phyloP scores from a whole-genome alignment of 352 stramenopile genomes.

The Phytophthora fragariaefolia region DNA sequence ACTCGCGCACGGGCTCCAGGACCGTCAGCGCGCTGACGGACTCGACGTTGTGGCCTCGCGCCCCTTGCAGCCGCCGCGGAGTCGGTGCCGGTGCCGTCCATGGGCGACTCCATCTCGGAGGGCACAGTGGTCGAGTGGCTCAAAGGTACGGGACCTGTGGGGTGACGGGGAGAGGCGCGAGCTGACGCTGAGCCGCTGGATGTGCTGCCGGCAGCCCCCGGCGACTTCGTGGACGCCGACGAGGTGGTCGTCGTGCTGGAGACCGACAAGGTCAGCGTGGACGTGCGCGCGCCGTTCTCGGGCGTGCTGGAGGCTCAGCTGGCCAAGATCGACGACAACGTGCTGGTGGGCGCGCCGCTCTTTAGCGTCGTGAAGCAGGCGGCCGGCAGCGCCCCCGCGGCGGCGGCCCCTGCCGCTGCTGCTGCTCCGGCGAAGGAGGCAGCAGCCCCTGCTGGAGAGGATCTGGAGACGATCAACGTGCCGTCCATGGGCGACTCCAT shows the following conservation, averaged over 20 bases:
- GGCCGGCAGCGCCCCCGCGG: conserved; percentile 30
- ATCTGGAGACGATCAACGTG: conserved; percentile 84
- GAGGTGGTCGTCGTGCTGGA: conserved; percentile 98
- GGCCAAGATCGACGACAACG: conserved; percentile 94
- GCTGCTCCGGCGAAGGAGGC: conserved; percentile 27
- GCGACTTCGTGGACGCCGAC: conserved; percentile 95
- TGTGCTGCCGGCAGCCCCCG: conserved; percentile 53
- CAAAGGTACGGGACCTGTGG: conserved; percentile 61
- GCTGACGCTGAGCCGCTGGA: not conserved
- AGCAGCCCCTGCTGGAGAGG: conserved; percentile 34
- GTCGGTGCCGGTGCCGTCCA: conserved; percentile 83
- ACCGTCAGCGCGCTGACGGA: not conserved
- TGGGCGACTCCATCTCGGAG: conserved; percentile 98
- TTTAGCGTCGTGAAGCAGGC: conserved; percentile 78
- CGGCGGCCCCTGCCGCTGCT: conserved; percentile 15
- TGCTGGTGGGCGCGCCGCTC: conserved; percentile 95
- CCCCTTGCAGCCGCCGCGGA: conserved; percentile 45
- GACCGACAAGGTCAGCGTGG: conserved; percentile 98
- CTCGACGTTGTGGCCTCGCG: not conserved
- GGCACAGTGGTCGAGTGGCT: conserved; percentile 97
- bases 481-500: conserved; percentile 96
- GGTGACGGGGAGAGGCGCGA: not conserved
- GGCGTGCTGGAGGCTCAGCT: conserved; percentile 93
- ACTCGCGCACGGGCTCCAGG: not conserved
- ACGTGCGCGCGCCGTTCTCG: conserved; percentile 91